Conservation (phyloP, 208 protist species). For the Trichomonas tenax region DNA sequence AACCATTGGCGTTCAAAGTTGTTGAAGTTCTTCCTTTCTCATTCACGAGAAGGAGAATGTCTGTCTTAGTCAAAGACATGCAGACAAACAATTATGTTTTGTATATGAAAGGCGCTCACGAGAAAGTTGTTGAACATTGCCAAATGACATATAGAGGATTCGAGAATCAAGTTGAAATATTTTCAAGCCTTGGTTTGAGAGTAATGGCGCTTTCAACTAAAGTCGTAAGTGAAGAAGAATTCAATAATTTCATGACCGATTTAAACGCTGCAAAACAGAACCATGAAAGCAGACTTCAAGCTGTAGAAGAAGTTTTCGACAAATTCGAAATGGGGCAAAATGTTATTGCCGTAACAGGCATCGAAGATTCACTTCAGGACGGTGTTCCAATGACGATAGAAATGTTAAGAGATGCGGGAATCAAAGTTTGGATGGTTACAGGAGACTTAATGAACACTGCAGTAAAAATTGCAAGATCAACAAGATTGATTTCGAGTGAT, state of each 20-base stretch:
- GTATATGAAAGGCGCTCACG: background rate
- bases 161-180: background rate
- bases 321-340: constrained; percentile 41
- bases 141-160: background rate
- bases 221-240: no score
- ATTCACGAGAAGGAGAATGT: constrained; percentile 10
- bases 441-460: constrained; percentile 76
- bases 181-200: background rate
- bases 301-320: background rate
- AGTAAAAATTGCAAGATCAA: constrained; percentile 39
- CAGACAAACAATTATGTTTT: background rate
- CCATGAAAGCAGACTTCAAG: no score
- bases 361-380: constrained; percentile 55
- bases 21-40: background rate
- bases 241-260: no score
- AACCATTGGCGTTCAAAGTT: background rate
- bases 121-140: background rate
- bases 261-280: no score
- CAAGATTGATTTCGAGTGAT: background rate
- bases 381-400: constrained; percentile 52
- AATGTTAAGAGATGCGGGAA: constrained; percentile 26
- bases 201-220: background rate
- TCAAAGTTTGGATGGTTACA: constrained; percentile 76
- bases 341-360: constrained; percentile 44
- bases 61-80: constrained; percentile 18